Conservation (phyloP, 495 filamentous ascomycete genomes). For the Xylaria curta region DNA sequence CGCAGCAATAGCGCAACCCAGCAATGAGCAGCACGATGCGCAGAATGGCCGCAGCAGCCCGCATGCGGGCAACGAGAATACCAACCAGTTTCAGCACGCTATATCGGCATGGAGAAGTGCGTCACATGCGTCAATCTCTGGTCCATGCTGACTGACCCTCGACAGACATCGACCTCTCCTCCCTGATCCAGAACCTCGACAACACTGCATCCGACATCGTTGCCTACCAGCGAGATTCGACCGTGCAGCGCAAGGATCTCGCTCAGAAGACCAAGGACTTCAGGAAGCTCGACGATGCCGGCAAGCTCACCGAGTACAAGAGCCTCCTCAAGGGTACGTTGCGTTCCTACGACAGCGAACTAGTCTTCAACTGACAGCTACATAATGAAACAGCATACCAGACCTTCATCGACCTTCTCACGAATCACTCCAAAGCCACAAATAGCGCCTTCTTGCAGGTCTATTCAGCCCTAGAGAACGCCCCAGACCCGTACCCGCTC, state of each 20-base stretch:
- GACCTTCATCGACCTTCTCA: conserved; percentile 93
- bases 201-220: conserved; percentile 92
- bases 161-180: conserved; percentile 85
- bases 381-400: conserved; percentile 75
- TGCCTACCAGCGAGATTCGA: conserved; percentile 84
- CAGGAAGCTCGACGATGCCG: conserved; percentile 88
- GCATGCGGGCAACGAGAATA: conserved; percentile 54
- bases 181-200: conserved; percentile 86
- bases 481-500: conserved; percentile 93
- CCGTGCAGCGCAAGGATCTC: conserved; percentile 93
- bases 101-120: conserved; percentile 96
- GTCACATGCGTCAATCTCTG: conserved; percentile 29
- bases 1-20: conserved; percentile 29
- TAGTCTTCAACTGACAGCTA: background rate
- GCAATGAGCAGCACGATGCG: conserved; percentile 25
- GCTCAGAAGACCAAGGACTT: conserved; percentile 99
- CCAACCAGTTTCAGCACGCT: conserved; percentile 93
- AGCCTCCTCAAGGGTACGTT: conserved; percentile 80
- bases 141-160: conserved; percentile 40
- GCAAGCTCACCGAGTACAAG: conserved; percentile 88
- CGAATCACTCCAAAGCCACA: conserved; percentile 90
- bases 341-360: background rate
- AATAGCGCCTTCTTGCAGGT: conserved; percentile 89
- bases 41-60: background rate
- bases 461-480: conserved; percentile 93